Evolutionary conservation across 345 rosid genomes (phyloP).

Genomic region (Rhodamnia rubescens): DNA sequence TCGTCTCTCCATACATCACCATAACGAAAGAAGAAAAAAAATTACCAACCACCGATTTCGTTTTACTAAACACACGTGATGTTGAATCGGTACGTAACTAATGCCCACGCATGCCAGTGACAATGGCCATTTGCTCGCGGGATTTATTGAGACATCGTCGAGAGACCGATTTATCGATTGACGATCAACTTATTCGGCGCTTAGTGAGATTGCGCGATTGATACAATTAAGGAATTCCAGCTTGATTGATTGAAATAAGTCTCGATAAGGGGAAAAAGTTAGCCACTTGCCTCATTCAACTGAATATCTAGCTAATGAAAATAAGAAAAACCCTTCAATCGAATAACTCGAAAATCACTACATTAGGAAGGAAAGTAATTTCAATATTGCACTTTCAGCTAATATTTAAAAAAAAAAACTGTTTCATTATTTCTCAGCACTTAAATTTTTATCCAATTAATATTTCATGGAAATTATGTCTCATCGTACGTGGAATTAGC

Average conservation of each 20-base stretch:
- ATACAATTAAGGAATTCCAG: accelerated
- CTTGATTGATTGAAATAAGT: not conserved
- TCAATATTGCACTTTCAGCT: accelerated
- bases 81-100: not conserved
- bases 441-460: not conserved
- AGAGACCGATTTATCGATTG: accelerated
- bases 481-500: no score
- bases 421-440: not conserved
- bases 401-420: not conserved
- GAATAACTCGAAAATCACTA: not conserved
- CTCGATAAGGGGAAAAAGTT: not conserved
- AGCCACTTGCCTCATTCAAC: not conserved
- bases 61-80: accelerated
- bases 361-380: not conserved
- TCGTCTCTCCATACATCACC: not conserved
- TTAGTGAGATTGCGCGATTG: accelerated
- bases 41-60: not conserved
- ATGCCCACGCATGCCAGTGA: not conserved
- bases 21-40: not conserved
- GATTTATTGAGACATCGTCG: not conserved
- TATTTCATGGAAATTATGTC: not conserved
- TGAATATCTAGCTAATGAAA: not conserved
- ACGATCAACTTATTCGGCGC: not conserved
- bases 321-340: not conserved
- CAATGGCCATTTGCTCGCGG: not conserved